Conservation (phyloP, 371 early-diverging fungal species). For the Phascolomyces articulosus region DNA sequence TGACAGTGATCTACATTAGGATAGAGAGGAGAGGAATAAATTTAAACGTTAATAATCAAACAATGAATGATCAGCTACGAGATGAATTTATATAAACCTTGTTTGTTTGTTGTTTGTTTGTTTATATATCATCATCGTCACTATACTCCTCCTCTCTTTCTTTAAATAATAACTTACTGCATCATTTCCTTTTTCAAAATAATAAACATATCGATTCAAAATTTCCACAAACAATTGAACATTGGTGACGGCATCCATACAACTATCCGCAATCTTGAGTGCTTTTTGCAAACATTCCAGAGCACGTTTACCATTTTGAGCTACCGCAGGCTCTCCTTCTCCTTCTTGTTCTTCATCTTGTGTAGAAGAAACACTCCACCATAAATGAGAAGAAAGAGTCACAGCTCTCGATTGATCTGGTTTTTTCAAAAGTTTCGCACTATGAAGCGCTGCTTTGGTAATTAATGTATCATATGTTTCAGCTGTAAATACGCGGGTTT, state of each 20-base stretch:
- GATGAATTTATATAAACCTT: neutral
- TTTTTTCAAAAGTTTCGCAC: conserved; percentile 85
- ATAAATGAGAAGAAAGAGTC: conserved; percentile 83
- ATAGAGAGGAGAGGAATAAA: neutral
- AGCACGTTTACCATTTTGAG: conserved; percentile 80
- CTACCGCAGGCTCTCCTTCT: conserved; percentile 35
- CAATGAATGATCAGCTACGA: neutral
- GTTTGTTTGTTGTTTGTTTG: neutral
- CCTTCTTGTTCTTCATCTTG: conserved; percentile 42
- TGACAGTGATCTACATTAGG: conserved; percentile 64
- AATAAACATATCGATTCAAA: conserved; percentile 88
- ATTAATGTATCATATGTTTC: conserved; percentile 92
- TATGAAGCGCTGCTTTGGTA: conserved; percentile 87
- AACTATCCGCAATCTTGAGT: conserved; percentile 91
- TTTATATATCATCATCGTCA: too few species aligned
- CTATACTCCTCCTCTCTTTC: neutral
- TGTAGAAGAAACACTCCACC: conserved; percentile 88
- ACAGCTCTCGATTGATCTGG: conserved; percentile 92
- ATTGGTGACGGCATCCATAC: conserved; percentile 84
- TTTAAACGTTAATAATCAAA: neutral
- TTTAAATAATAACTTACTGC: conserved; percentile 36
- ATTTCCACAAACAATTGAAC: conserved; percentile 92
- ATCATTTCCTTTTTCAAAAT: conserved; percentile 85
- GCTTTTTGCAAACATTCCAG: conserved; percentile 90
- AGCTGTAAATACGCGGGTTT: conserved; percentile 73